Base-by-base conservation (phyloP, 371 early-diverging fungal genomes). In the Apophysomyces trapeziformis region DNA sequence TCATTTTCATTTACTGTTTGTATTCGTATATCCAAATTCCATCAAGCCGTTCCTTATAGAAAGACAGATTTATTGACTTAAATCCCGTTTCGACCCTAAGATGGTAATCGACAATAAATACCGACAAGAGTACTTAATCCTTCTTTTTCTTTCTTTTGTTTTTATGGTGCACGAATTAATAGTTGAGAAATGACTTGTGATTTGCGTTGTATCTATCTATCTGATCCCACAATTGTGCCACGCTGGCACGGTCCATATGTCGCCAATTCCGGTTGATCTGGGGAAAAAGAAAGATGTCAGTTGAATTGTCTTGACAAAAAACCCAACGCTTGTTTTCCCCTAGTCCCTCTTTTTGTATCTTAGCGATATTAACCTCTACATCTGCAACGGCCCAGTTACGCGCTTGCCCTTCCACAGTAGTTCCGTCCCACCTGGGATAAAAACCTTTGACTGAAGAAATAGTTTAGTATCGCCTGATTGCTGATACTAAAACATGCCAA, bases 371-470 rank as follows among this genome's bases (percentile, higher is more conserved):
- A 77, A 90, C 91, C 64, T 87, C 85, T n/a, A 95, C 58, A n/a
- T 82, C 73, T 9, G 78, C 69, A 1, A 96, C 90, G 43, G 89
- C 90, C 96, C 96, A 96, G 7, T 84, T 71, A 46, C 78, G 76
- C 7, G 87, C 86, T 5, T 82, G 70, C 9, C 86, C 85, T 41
- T 80, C 80, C 4, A 84, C 68, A 32, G 85, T 83, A 56, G 92
- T 95, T 58, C 93, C 93, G 13, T 74, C 73, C 87, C 88, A 95
- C 66, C 93, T 92, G 41, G 93, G 80, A 73, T 90, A 90, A 57
- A 92, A 90, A 16, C 96, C 96, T 60, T 90, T 83, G 43, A 89
- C 90, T 89, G 54, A 4, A 37, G 12, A 32, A 43, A 37, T 8
- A 62, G 46, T 38, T 13, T 37, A 38, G 5, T 39, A 12, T 57